Base-by-base conservation (phyloP, 148 eudicot species). In the Bassia scoparia region DNA sequence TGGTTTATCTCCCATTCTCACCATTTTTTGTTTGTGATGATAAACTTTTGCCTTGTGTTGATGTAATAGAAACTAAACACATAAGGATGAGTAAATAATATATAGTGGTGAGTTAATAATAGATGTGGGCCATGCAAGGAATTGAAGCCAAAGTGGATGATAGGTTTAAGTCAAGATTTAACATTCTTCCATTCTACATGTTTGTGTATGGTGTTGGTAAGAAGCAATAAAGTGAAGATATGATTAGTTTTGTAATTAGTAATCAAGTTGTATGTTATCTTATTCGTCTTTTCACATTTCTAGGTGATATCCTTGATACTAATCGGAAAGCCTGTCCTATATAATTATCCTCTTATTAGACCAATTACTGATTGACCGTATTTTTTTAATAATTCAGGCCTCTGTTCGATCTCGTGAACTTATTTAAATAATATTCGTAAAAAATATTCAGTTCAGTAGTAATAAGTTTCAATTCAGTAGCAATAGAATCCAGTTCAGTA, bases 1-100 rank as follows among this genome's bases (percentile, higher is more conserved):
- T 0, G 97, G 27, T 75, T 69, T 21, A 83, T 76, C 21, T 76
- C 85, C 60, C 73, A 77, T 37, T 50, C 67, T 82, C 85, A 55
- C 77, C 76, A 85, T 82, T 84, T 70, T 70, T 80, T 61, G 26
- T 7, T 20, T 61, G 56, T 21, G 23, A 52, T 7, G n/a, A 7
- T 16, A 20, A 4, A 1, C 5, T 52, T 52, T 52, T 52, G 56
- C 24, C 9, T 20, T 48, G 16, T 20, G 56, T 52, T 56, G 7
- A 13, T 23, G 27, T 8, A n/a, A 10, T 63, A 34, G 31, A 2
- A 62, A 33, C 13, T 7, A 20, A 1, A 33, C 27, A 62, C 34
- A 27, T 21, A 62, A 21, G n/a, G n/a, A 6, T 18, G 33, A 1
- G 33, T 61, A 4, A 61, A 61, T 17, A 61, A 61, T 31, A 41